Base-by-base conservation (phyloP, 2,329 filamentous ascomycete species). In the Phaeosphaeriaceae sp. region DNA sequence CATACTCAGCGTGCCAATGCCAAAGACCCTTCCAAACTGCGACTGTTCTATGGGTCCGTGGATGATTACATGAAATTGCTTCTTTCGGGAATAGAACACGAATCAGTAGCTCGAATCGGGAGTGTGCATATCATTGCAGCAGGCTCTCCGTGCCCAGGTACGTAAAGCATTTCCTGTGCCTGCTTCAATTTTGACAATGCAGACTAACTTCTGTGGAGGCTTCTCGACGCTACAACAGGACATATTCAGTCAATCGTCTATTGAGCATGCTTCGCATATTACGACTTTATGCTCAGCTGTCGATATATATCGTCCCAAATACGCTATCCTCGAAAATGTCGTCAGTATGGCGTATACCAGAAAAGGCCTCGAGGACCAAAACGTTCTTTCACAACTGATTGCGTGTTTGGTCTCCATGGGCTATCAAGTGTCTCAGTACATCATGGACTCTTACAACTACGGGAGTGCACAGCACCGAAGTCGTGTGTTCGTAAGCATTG, bases 301-400 rank as follows among this genome's bases (percentile, higher is more conserved):
- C 1, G 92, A 96, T 62, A 78, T 92, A 0, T 93, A 92, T 64
- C 85, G 89, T 0, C 92, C 92, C 0, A 82, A 86, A n/a, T 94
- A 91, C 69, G 90, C 88, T 0, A 65, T 94, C 0, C 82, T 96
- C 0, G 92, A 96, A 73, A 96, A 96, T 64, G 92, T 96, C 0
- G 77, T 86, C 0, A 82, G 79, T 0, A 92, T 94, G 78, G 84
- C 90, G 0, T 83, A 79, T 49, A 80, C 70, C 23, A 78, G 79
- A 19, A 80, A 74, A 19, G 68, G 71, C 7, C 78, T 76, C 30
- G 78, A 83, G 17, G 78, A 83, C 3, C 82, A 89, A 21, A 91
- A 92, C 58, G 86, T 92, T 0, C 88, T 94, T 52, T 88, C 88
- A 1, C 91, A 94, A 65, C 80, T 95, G 0, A 81, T 95, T 10